Conservation (phyloP, 257 asterid species). For the Lantana camara region DNA sequence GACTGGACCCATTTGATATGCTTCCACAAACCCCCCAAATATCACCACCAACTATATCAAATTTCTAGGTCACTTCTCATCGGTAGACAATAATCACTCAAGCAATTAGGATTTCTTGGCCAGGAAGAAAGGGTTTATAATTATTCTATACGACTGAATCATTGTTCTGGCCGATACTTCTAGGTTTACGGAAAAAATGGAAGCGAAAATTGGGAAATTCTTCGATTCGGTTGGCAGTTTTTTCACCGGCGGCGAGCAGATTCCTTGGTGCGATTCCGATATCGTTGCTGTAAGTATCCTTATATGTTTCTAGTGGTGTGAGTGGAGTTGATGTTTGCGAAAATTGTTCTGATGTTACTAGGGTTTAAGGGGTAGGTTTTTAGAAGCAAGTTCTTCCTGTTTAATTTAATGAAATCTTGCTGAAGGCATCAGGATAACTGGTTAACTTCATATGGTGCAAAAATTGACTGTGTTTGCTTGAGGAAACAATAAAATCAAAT, state of each 20-base stretch:
- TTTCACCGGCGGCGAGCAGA: slow-evolving; percentile 76
- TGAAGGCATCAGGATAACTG: neutral
- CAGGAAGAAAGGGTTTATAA: neutral
- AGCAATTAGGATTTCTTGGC: neutral
- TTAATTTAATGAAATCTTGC: slow-evolving; percentile 3
- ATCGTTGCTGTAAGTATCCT: slow-evolving; percentile 55
- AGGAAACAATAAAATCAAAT: neutral
- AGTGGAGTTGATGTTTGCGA: neutral
- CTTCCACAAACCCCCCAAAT: slow-evolving; percentile 18
- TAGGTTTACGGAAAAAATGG: slow-evolving; percentile 42
- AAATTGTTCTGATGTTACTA: slow-evolving; percentile 5
- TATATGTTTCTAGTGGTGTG: neutral
- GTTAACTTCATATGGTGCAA: neutral
- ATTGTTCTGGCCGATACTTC: neutral
- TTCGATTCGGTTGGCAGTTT: slow-evolving; percentile 66
- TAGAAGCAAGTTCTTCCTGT: neutral
- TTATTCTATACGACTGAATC: neutral
- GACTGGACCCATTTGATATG: neutral
- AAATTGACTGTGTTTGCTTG: slow-evolving; percentile 3
- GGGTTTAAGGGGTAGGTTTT: slow-evolving; percentile 25
- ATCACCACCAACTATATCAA: neutral
- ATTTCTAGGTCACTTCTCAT: neutral
- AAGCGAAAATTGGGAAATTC: slow-evolving; percentile 57
- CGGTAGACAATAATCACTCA: neutral
- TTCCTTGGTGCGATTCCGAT: slow-evolving; percentile 82